Base-by-base conservation (phyloP, 306 rosid genomes). In the Sphenostylis stenocarpa region DNA sequence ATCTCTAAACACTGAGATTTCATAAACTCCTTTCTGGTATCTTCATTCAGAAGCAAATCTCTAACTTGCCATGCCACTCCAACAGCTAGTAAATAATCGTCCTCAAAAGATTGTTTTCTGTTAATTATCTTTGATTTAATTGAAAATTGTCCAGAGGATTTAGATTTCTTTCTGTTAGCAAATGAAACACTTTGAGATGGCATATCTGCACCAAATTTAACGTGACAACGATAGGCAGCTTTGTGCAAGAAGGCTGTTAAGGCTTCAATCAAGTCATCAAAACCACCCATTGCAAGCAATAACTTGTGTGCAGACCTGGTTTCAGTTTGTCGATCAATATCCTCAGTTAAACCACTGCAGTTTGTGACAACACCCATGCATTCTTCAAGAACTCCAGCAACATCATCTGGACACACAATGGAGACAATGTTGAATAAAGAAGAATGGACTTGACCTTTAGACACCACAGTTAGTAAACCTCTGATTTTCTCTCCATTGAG, bases 21-120 rank as follows among this genome's bases (percentile, higher is more conserved):
- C 83, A 92, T 72, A 73, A 90, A 57, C 68, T 85, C 84, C 70
- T 89, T 92, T 75, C 79, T 84, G 34, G 85, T 49, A 67, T 85
- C 85, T 80, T 84, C 92, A 19, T 85, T 85, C 63, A 53, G 80
- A 79, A 92, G 85, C 83, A 95, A 80, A 76, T 95, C 96, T 74
- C 83, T 88, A 45, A 92, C 84, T 88, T 95, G 97, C 97, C 98
- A 95, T 61, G 96, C 85, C 76, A 92, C 73, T 58, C 95, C 98
- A 51, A 82, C 88, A 29, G 95, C 91, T 80, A 86, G 61, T 64
- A 87, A 81, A 84, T 92, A 95, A 82, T 95, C 98, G 53, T 86
- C 91, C 86, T 88, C 92, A 83, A 95, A 94, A 55, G 80, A 58
- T 65, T 83, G 87, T 78, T 88, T 89, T 73, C 87, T 72, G 49